Base-by-base conservation (phyloP, 1,284 basidiomycete genomes). In the Leccinum pachyderme region DNA sequence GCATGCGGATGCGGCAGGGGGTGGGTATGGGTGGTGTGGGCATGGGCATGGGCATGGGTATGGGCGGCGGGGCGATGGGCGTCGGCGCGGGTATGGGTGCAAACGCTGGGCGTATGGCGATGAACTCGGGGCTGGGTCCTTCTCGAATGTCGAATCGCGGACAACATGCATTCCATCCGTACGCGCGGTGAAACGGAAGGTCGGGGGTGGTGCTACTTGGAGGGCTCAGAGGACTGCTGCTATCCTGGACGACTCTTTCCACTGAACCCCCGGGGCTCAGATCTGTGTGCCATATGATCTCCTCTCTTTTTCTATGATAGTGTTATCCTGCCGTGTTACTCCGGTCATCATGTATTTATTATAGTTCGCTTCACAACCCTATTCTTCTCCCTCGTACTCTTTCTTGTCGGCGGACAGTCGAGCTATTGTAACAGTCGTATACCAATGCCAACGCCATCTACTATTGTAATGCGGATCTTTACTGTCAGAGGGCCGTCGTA, bases 81-180 rank as follows among this genome's bases (percentile, higher is more conserved):
- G 71, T 64, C 47, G 67, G 68, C 62, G 66, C 62, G 52, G 72
- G 73, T 11, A 73, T 75, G 67, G 69, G 70, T 49, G 72, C 70
- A 31, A 61, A 69, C 49, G 63, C 66, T 47, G 60, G 74, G 53
- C 64, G 72, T 59, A 64, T 69, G 59, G 67, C 70, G 64, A 74
- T 75, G 69, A 76, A 73, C 55, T 57, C 76, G n/a, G 80, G 80
- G 2, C 73, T 78, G 11, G 83, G 83, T 9, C 82, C 83, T 18
- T 74, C 78, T 46, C 73, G 83, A 13, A 74, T 78, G 62, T 78
- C 76, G 56, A 77, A 70, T 39, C 77, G 83, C 25, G 83, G 83
- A 61, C 81, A 82, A 59, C 80, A 84, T 59, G 76, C 75, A 46
- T 85, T 80, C 69, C 83, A 85, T 66, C 83, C 83, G 15, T 85